Evolutionary conservation across 106 monocot species (phyloP).

Genomic region (Cymbidium sinense): DNA sequence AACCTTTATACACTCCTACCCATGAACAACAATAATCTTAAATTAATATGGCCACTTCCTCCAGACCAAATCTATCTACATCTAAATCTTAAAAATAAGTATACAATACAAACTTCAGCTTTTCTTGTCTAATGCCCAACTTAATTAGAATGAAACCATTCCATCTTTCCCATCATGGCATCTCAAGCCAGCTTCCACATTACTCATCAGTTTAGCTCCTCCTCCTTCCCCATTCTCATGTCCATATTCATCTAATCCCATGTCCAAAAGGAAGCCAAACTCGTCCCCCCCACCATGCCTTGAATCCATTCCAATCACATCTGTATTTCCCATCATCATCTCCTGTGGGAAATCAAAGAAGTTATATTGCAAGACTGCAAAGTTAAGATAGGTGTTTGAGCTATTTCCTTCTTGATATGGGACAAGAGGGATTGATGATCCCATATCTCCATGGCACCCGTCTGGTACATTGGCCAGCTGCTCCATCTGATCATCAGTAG

Average conservation of each 20-base stretch:
- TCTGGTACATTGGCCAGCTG: neutral
- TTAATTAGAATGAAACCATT: slow-evolving; percentile 1
- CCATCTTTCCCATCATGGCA: neutral
- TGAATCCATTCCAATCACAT: slow-evolving; percentile 3
- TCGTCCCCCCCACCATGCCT: neutral
- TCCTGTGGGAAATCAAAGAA: slow-evolving; percentile 14
- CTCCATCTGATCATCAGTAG: neutral
- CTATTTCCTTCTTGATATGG: slow-evolving; percentile 4
- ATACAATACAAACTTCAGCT: neutral
- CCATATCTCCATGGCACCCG: neutral
- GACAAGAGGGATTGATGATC: neutral
- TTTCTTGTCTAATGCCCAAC: neutral
- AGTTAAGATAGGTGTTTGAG: slow-evolving; percentile 1
- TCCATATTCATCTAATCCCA: neutral
- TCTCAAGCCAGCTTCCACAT: neutral
- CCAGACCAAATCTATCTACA: neutral
- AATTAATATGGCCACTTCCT: neutral
- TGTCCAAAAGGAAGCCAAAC: slow-evolving; percentile 9
- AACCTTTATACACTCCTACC: neutral
- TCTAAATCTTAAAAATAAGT: neutral
- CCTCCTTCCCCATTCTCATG: neutral
- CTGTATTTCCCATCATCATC: neutral
- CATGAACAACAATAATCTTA: neutral
- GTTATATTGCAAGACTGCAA: slow-evolving; percentile 13
- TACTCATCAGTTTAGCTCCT: neutral